phyloP scores from a whole-genome alignment of 805 yeast genomes.

The Barnettozyma vustinii region DNA sequence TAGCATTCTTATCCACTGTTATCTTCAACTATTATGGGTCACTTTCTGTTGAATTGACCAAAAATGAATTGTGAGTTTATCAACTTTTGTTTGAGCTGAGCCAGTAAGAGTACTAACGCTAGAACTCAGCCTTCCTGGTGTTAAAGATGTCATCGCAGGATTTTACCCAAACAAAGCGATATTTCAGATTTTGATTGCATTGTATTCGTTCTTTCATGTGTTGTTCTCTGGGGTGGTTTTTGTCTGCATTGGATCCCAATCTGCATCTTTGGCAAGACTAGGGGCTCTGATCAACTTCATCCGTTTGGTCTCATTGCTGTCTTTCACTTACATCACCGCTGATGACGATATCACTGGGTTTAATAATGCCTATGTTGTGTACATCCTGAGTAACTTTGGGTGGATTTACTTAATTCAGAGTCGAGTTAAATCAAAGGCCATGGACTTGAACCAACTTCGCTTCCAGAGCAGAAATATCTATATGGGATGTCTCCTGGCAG shows the following conservation, averaged over 20 bases:
- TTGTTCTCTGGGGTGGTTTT: neutral
- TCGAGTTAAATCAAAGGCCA: neutral
- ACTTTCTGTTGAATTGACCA: conserved; percentile 10
- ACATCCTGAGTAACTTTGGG: conserved; percentile 2
- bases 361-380: conserved; percentile 10
- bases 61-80: conserved; percentile 14
- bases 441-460: conserved; percentile 1
- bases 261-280: neutral
- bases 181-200: conserved; percentile 12
- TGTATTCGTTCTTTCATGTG: conserved; percentile 10
- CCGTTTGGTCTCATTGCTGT: conserved; percentile 7
- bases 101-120: conserved; percentile 1
- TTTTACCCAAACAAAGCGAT: conserved; percentile 15
- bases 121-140: conserved; percentile 12
- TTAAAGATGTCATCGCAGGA: conserved; percentile 11
- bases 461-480: conserved; percentile 2
- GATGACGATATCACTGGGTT: conserved; percentile 8
- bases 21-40: conserved; percentile 11
- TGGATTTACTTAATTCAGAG: conserved; percentile 12
- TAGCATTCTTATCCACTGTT: conserved; percentile 7
- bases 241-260: neutral
- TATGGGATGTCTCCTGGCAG: neutral
- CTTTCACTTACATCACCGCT: conserved; percentile 10
- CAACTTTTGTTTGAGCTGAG: neutral
- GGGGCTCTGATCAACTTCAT: neutral